Percentiles rank a stretch among this genome's conserved stretches.
These are phyloP conservation scores for Asterella californica DNA, from an alignment of 225 moss, liverwort and hornwort genomes.

Conservation along the genomic window DNA sequence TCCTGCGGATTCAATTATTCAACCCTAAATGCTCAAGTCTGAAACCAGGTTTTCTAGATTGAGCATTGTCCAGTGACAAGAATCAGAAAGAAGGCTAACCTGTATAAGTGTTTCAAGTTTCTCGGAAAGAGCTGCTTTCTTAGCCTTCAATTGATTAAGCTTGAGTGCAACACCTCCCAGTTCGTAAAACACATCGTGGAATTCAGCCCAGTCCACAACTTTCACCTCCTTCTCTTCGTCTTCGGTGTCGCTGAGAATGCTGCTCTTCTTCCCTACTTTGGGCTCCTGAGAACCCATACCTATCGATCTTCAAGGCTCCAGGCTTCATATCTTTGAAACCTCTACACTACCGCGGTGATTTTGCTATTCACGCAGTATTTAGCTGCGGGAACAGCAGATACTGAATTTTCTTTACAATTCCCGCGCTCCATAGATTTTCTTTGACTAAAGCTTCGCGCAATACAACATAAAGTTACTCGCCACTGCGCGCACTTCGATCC, in stretches of 20 bases:
- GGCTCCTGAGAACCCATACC: conserved; percentile 44
- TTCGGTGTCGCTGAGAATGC: conserved; percentile 29
- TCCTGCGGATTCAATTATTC: conserved; percentile 21
- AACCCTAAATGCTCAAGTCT: background rate
- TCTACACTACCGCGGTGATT: conserved; percentile 2
- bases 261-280: conserved; percentile 40
- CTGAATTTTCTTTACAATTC: too few species aligned
- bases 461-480: too few species aligned
- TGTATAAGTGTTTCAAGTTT: conserved; percentile 48
- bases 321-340: conserved; percentile 21
- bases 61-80: background rate
- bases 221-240: conserved; percentile 53
- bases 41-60: too few species aligned
- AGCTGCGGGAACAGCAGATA: too few species aligned
- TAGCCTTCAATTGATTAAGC: conserved; percentile 46
- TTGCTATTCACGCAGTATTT: too few species aligned
- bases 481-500: too few species aligned
- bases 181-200: conserved; percentile 66
- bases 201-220: conserved; percentile 86
- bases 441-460: too few species aligned
- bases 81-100: conserved; percentile 29
- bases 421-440: too few species aligned
- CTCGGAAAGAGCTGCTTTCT: conserved; percentile 48
- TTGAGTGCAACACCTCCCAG: conserved; percentile 58
- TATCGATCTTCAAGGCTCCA: conserved; percentile 20